Conservation (phyloP, 176 grass and related monocot genomes). For the Elaeis guineensis region DNA sequence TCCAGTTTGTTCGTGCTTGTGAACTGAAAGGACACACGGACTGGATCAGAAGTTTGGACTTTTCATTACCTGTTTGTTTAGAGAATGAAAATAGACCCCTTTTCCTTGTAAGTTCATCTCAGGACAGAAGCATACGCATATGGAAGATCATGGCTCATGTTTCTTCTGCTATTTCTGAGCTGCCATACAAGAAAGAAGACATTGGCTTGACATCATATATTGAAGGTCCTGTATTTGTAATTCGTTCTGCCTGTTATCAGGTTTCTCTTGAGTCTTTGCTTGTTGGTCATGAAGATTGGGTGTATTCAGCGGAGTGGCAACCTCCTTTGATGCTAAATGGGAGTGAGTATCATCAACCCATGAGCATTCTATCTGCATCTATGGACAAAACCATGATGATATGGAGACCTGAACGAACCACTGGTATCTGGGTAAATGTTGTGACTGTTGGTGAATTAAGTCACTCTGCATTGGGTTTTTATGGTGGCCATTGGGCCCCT, state of each 20-base stretch:
- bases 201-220: conserved; percentile 83
- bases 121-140: conserved; percentile 92
- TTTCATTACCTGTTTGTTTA: conserved; percentile 57
- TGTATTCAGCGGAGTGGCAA: conserved; percentile 91
- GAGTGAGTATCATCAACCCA: conserved; percentile 55
- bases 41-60: conserved; percentile 96
- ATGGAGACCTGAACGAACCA: conserved; percentile 80
- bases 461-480: conserved; percentile 82
- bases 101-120: conserved; percentile 90
- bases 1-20: conserved; percentile 70
- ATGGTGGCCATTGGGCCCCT: conserved; percentile 80
- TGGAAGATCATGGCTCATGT: conserved; percentile 67
- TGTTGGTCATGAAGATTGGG: conserved; percentile 93
- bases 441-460: conserved; percentile 91
- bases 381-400: conserved; percentile 99
- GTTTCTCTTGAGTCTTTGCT: conserved; percentile 88
- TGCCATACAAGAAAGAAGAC: conserved; percentile 37
- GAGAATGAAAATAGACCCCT: conserved; percentile 42
- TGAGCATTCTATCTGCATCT: conserved; percentile 90
- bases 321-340: conserved; percentile 42
- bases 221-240: conserved; percentile 70
- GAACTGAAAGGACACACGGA: conserved; percentile 95
- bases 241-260: conserved; percentile 45
- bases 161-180: conserved; percentile 19
- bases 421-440: conserved; percentile 85